These are phyloP conservation scores for Aspergillaceae sp. DNA, from an alignment of 2,329 filamentous ascomycete genomes.

Conservation along the genomic window DNA sequence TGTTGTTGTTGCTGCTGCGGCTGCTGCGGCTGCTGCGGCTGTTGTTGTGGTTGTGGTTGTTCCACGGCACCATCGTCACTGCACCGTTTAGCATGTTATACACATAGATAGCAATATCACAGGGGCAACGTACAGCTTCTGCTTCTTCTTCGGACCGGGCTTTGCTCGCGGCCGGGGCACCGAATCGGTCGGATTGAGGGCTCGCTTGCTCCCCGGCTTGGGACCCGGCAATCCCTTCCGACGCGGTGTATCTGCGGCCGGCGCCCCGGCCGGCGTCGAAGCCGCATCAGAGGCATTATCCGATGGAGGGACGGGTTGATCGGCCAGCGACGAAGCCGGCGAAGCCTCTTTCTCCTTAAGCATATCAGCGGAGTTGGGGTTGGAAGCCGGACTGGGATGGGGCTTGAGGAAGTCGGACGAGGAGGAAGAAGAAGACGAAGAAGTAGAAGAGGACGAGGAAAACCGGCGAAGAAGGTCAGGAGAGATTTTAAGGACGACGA, in stretches of 20 bases:
- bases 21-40: constrained; percentile 16
- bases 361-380: constrained; percentile 7
- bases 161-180: constrained; percentile 69
- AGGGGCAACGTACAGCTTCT: constrained; percentile 64
- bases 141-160: constrained; percentile 94
- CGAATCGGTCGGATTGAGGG: constrained; percentile 47
- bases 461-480: constrained; percentile 30
- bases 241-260: constrained; percentile 47
- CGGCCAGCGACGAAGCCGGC: constrained; percentile 28
- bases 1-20: no score
- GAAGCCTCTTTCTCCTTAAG: constrained; percentile 26
- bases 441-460: constrained; percentile 13
- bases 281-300: constrained; percentile 35
- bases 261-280: constrained; percentile 33
- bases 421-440: constrained; percentile 12
- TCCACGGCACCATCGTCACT: constrained; percentile 40
- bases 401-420: constrained; percentile 6
- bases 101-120: background rate
- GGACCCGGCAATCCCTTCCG: constrained; percentile 68
- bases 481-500: constrained; percentile 34
- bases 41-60: constrained; percentile 6
- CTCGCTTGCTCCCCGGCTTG: constrained; percentile 56
- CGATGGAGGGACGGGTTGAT: constrained; percentile 25
- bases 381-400: constrained; percentile 1
- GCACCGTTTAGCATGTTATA: background rate